Percentiles rank a stretch among this genome's conserved stretches.
Conservation (phyloP, 345 rosid genomes). For the Combretum micranthum region DNA sequence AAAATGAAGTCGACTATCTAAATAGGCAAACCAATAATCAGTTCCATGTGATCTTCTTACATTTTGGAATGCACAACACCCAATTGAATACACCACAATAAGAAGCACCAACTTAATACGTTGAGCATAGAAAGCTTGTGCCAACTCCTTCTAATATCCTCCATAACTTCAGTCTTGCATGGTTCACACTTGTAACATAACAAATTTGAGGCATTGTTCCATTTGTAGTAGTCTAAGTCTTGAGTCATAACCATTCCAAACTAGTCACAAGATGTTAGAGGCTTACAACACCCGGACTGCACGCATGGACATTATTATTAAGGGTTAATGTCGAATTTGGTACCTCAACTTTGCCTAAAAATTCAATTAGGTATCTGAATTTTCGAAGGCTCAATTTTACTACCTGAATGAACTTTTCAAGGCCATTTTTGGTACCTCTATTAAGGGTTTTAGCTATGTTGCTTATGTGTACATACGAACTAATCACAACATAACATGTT, state of each 20-base stretch:
- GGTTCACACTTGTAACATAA: constrained; percentile 92
- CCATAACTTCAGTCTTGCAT: constrained; percentile 89
- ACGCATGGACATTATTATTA: no score
- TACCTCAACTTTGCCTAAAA: no score
- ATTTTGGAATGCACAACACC: constrained; percentile 82
- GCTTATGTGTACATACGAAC: no score
- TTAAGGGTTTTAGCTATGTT: no score
- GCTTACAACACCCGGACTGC: constrained; percentile 98
- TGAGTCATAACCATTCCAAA: constrained; percentile 41
- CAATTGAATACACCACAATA: constrained; percentile 57
- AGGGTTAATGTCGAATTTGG: no score
- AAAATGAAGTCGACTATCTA: no score
- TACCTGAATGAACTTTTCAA: no score
- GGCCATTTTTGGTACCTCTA: no score
- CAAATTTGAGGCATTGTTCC: constrained; percentile 55
- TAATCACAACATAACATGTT: no score
- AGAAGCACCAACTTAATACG: constrained; percentile 53
- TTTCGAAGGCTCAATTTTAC: no score
- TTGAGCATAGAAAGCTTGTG: constrained; percentile 71
- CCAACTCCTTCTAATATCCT: constrained; percentile 74
- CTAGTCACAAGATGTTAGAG: constrained; percentile 81
- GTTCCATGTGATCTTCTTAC: constrained; percentile 55
- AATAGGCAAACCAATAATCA: constrained; percentile 53
- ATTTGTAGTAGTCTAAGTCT: constrained; percentile 70
- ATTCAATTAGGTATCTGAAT: no score